phyloP scores from a whole-genome alignment of 2,329 filamentous ascomycete species.

The Colletotrichum tabaci region DNA sequence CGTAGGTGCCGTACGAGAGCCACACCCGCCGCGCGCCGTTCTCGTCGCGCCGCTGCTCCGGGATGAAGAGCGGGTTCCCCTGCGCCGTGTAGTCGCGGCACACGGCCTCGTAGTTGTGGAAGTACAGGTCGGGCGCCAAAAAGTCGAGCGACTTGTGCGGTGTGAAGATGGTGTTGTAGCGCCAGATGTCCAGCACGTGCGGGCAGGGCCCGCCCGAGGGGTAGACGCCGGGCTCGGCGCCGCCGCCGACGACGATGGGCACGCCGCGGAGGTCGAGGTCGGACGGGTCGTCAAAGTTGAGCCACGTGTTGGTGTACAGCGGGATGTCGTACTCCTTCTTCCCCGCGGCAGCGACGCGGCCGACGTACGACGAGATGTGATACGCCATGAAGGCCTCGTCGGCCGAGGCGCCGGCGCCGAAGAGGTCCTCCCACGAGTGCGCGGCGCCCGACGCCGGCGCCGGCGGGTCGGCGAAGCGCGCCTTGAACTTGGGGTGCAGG shows the following conservation, averaged over 20 bases:
- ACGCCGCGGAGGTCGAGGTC: constrained; percentile 51
- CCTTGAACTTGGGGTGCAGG: constrained; percentile 50
- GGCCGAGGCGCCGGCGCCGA: constrained; percentile 48
- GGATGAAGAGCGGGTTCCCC: constrained; percentile 64
- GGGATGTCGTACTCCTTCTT: constrained; percentile 52
- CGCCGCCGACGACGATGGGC: constrained; percentile 54
- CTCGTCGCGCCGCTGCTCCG: constrained; percentile 66
- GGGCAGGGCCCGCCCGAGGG: constrained; percentile 54
- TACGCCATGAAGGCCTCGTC: constrained; percentile 57
- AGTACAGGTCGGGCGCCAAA: constrained; percentile 63
- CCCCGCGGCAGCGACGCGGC: constrained; percentile 53
- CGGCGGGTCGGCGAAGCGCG: constrained; percentile 47
- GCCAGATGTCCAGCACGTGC: constrained; percentile 57
- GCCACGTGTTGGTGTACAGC: constrained; percentile 55
- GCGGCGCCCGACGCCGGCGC: constrained; percentile 36
- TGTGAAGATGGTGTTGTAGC: constrained; percentile 50
- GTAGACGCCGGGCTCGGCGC: constrained; percentile 53
- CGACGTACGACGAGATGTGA: constrained; percentile 52
- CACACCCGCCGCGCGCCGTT: constrained; percentile 59
- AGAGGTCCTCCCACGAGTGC: constrained; percentile 52
- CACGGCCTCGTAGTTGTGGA: constrained; percentile 61
- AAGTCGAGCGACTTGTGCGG: constrained; percentile 57
- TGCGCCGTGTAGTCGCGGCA: constrained; percentile 61
- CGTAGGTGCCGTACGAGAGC: constrained; percentile 58
- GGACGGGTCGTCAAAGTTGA: constrained; percentile 51